Evolutionary conservation across 345 rosid genomes (phyloP).

Genomic region (Aquilaria yunnanensis): DNA sequence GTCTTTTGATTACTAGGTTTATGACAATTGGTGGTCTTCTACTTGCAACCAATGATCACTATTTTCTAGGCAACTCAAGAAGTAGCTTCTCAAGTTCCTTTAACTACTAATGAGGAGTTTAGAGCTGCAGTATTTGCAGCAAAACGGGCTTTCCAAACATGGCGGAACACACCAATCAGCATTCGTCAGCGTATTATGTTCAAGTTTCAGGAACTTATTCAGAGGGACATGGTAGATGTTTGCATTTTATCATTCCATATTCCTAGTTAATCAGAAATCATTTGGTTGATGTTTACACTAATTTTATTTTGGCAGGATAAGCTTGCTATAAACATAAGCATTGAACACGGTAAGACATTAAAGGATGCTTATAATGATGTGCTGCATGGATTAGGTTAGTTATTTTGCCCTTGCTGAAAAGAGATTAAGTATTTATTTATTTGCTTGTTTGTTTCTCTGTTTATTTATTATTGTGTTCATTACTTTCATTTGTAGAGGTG

Average conservation of each 20-base stretch:
- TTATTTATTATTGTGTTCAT: slow-evolving; percentile 7
- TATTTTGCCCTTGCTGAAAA: background rate
- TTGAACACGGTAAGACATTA: slow-evolving; percentile 51
- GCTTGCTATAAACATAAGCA: slow-evolving; percentile 45
- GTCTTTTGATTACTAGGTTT: slow-evolving; percentile 4
- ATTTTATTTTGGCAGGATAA: slow-evolving; percentile 36
- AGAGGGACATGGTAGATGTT: slow-evolving; percentile 44
- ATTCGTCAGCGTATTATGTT: slow-evolving; percentile 60
- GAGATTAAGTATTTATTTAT: slow-evolving; percentile 3
- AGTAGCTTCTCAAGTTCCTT: slow-evolving; percentile 63
- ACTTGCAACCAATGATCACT: slow-evolving; percentile 9
- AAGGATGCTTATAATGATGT: slow-evolving; percentile 31
- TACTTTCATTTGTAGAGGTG: slow-evolving; percentile 26
- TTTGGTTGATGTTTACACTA: slow-evolving; percentile 4
- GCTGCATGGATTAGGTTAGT: slow-evolving; percentile 33
- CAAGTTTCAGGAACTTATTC: slow-evolving; percentile 63
- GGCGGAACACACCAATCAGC: slow-evolving; percentile 49
- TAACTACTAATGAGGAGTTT: slow-evolving; percentile 59
- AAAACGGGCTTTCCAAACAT: slow-evolving; percentile 50
- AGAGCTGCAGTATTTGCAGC: slow-evolving; percentile 64
- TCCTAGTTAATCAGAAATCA: slow-evolving; percentile 1
- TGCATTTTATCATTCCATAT: background rate
- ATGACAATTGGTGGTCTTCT: background rate
- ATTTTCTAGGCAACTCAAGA: slow-evolving; percentile 47
- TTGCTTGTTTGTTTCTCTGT: slow-evolving; percentile 2